A percentile compares a stretch with the other conserved stretches of the same genome.
Evolutionary conservation across 805 yeast species (phyloP).

Genomic region (Candida orba): DNA sequence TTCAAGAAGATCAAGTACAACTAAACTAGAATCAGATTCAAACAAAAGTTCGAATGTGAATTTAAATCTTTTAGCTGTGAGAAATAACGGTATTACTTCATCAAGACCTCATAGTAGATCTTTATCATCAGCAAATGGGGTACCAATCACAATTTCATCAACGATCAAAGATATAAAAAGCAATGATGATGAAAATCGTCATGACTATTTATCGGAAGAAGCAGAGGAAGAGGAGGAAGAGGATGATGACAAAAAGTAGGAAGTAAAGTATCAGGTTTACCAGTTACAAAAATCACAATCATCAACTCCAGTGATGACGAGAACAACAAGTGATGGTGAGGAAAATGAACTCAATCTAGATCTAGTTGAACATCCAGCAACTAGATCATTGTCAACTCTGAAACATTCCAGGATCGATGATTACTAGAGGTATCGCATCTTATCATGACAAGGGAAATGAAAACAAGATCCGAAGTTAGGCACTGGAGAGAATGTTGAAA

Average conservation of each 20-base stretch:
- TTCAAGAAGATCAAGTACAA: conserved; percentile 5
- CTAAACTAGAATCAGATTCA: conserved; percentile 5
- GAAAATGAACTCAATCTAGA: not conserved
- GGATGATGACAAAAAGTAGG: too few relatives aligned
- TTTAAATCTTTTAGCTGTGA: conserved; percentile 9
- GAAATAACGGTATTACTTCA: conserved; percentile 9
- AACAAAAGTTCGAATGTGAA: conserved; percentile 13
- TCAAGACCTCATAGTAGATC: conserved; percentile 33
- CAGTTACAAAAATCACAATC: too few relatives aligned
- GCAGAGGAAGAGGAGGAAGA: too few relatives aligned
- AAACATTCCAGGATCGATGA: too few relatives aligned
- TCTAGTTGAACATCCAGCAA: too few relatives aligned
- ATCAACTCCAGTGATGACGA: too few relatives aligned
- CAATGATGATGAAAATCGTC: not conserved
- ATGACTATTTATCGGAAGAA: too few relatives aligned
- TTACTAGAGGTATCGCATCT: not conserved
- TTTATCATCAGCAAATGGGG: conserved; percentile 38
- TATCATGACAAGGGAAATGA: conserved; percentile 1
- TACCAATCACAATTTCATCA: conserved; percentile 28
- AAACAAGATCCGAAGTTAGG: conserved; percentile 21
- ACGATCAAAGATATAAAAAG: not conserved
- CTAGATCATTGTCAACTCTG: too few relatives aligned
- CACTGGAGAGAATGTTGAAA: conserved; percentile 10
- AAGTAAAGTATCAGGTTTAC: too few relatives aligned
- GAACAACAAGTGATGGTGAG: not conserved